These are phyloP conservation scores for Martiniozyma asiatica DNA, from an alignment of 1,139 yeast genomes.

Conservation along the genomic window DNA sequence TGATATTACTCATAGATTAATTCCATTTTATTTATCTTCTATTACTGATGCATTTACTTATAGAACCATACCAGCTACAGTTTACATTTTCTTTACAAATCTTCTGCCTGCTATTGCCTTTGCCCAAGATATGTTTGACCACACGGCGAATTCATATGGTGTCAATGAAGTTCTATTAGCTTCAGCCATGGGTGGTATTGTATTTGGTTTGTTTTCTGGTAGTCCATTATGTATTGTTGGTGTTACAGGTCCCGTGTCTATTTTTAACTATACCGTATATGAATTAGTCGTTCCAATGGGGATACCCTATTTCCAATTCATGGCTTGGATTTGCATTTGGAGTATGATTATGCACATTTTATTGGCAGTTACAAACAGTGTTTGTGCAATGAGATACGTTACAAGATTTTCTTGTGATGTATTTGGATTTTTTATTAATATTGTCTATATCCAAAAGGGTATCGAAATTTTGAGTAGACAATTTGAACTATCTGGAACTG, in stretches of 20 bases:
- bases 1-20: constrained; percentile 40
- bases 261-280: constrained; percentile 85
- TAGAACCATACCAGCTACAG: constrained; percentile 76
- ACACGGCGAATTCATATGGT: constrained; percentile 78
- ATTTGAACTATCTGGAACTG: constrained; percentile 31
- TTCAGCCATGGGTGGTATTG: constrained; percentile 79
- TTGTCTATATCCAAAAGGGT: constrained; percentile 87
- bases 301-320: constrained; percentile 75
- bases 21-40: constrained; percentile 63
- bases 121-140: constrained; percentile 94
- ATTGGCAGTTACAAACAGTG: constrained; percentile 60
- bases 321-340: constrained; percentile 96
- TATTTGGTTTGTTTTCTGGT: constrained; percentile 76
- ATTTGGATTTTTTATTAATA: constrained; percentile 82
- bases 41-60: constrained; percentile 78
- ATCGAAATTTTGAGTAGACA: constrained; percentile 69
- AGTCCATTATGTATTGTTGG: constrained; percentile 96
- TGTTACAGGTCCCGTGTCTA: constrained; percentile 89
- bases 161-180: constrained; percentile 79
- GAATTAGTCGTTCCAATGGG: constrained; percentile 50
- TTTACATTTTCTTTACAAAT: constrained; percentile 80
- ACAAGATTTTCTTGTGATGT: constrained; percentile 84
- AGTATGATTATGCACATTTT: constrained; percentile 69
- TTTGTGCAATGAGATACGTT: constrained; percentile 58
- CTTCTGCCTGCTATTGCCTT: constrained; percentile 89